Conservation (phyloP, 352 stramenopile species). For the Pythium monospermum region DNA sequence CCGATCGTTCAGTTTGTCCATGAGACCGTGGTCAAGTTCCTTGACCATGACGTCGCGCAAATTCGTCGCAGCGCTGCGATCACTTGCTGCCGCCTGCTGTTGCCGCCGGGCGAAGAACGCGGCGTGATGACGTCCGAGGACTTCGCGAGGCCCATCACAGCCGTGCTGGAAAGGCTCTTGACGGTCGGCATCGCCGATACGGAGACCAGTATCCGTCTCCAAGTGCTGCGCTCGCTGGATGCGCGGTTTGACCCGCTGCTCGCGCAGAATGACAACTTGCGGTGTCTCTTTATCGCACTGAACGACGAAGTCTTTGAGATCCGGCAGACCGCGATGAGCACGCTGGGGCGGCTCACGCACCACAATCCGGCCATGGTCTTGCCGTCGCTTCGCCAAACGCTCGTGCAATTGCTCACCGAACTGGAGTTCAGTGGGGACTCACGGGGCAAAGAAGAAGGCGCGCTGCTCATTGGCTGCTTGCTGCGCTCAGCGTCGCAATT, state of each 20-base stretch:
- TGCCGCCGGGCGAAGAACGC: slow-evolving; percentile 63
- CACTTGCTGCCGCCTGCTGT: slow-evolving; percentile 81
- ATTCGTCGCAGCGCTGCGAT: slow-evolving; percentile 86
- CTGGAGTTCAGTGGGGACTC: slow-evolving; percentile 82
- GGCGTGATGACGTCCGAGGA: slow-evolving; percentile 62
- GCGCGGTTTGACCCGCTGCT: slow-evolving; percentile 77
- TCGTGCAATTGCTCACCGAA: slow-evolving; percentile 83
- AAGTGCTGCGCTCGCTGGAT: slow-evolving; percentile 77
- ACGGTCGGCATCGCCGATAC: slow-evolving; percentile 84
- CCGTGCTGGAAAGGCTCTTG: slow-evolving; percentile 72
- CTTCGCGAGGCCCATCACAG: slow-evolving; percentile 63
- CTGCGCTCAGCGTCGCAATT: slow-evolving; percentile 72
- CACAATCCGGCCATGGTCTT: slow-evolving; percentile 80
- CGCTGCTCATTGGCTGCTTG: slow-evolving; percentile 74
- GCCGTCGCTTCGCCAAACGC: slow-evolving; percentile 76
- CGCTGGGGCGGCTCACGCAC: slow-evolving; percentile 75
- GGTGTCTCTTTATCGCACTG: slow-evolving; percentile 82
- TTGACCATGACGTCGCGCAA: slow-evolving; percentile 78
- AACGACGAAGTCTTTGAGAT: slow-evolving; percentile 88
- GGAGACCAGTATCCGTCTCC: slow-evolving; percentile 78
- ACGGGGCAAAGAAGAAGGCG: slow-evolving; percentile 77
- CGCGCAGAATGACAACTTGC: slow-evolving; percentile 77
- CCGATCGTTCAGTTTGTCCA: slow-evolving; percentile 88
- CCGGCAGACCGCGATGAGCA: slow-evolving; percentile 86
- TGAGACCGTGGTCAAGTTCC: slow-evolving; percentile 83